Evolutionary conservation across 176 grass and related monocot species (phyloP), one percentile per base, ranked within the genome.

Genomic region (Oryza australiensis): DNA sequence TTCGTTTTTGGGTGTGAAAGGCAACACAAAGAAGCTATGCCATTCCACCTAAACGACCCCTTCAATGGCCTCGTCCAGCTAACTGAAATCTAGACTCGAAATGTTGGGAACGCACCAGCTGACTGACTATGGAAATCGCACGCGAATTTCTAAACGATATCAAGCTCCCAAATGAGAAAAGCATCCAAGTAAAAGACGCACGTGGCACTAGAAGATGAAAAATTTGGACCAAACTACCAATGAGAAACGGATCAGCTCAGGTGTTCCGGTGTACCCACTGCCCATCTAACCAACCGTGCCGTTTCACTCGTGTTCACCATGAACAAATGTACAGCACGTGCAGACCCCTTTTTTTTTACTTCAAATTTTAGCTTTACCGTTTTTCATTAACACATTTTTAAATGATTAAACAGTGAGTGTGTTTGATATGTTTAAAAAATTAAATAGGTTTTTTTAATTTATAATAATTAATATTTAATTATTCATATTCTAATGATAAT

Each of bases 111-210:
- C 24, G 40, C 13, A 9, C 26, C 23, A 30, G 1, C 42, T 8
- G 14, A 26, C 23, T 24, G 12, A 45, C 26, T 16, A 15, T 12
- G 16, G 14, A n/a, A 68, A 37, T 23, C 22, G 26, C 26, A 20
- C 5, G 12, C 6, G 22, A 13, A 33, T 60, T 60, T 60, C n/a
- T n/a, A 41, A 15, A 64, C 8, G 7, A 12, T 28, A 48, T 14
- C 28, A 49, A 12, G 16, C 18, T 70, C 64, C 38, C 12, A 27
- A 74, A 48, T 71, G 82, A 27, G 82, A 81, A 85, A 89, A 62
- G 72, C 53, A 85, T 81, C 71, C 20, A 23, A 60, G 55, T 28
- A 7, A 12, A 23, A 72, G 80, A 46, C 24, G 18, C 26, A 62
- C 27, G 66, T 0, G 37, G 8, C 34, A 62, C 20, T 66, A 0